Percentiles rank a stretch among this genome's conserved stretches.
Evolutionary conservation across 495 filamentous ascomycete genomes (phyloP).

Genomic region (Entonaema liquescens): DNA sequence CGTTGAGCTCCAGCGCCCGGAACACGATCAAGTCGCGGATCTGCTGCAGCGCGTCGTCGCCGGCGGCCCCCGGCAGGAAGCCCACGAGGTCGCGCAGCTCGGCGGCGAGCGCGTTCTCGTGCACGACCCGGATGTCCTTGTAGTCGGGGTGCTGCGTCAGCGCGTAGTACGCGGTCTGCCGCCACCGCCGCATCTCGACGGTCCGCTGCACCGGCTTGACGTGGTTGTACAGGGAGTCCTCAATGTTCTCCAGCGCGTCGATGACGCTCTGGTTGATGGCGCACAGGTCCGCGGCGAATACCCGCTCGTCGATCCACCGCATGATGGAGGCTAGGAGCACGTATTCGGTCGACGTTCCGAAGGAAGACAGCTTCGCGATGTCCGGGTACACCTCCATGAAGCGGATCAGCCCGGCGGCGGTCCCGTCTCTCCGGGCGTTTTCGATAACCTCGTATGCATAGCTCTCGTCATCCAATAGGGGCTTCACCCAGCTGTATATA

Average conservation of each 20-base stretch:
- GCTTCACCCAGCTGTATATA: background rate
- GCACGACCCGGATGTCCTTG: background rate
- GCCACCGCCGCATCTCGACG: background rate
- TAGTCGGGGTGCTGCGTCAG: background rate
- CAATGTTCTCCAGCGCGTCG: background rate
- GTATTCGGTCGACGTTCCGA: background rate
- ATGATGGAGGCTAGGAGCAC: background rate
- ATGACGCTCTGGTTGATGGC: background rate
- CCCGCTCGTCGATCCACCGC: background rate
- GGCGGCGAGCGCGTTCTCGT: background rate
- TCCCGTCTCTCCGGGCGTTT: background rate
- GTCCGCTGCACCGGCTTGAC: background rate
- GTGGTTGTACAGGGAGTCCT: background rate
- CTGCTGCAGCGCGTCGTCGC: background rate
- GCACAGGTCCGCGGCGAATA: background rate
- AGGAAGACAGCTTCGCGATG: conserved; percentile 1
- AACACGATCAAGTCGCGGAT: background rate
- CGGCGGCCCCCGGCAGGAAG: background rate
- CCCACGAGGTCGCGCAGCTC: background rate
- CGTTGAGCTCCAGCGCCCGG: background rate
- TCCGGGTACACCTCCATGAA: conserved; percentile 6
- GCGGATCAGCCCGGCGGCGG: background rate
- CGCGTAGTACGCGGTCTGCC: background rate
- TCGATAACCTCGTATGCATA: background rate
- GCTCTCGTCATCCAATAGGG: background rate